A percentile compares a stretch with the other conserved stretches of the same genome.
Conservation (phyloP, 352 stramenopile genomes). For the Phytophthora fragariae region DNA sequence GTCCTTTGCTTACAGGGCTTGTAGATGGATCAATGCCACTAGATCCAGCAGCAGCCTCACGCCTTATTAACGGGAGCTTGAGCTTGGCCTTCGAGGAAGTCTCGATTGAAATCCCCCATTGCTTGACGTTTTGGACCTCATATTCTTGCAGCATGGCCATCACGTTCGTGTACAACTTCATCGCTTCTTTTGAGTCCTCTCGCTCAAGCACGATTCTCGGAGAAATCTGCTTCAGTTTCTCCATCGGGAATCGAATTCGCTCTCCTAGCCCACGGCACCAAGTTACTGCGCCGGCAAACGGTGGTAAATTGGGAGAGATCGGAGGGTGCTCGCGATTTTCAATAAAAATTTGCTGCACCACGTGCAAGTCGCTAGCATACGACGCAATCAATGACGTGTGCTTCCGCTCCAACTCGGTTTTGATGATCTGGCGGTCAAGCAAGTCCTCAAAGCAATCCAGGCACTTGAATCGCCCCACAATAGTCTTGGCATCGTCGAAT, state of each 20-base stretch:
- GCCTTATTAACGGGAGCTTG: slow-evolving; percentile 86
- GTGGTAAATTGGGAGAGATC: slow-evolving; percentile 90
- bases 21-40: slow-evolving; percentile 13
- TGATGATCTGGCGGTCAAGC: slow-evolving; percentile 84
- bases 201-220: slow-evolving; percentile 84
- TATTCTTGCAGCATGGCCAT: slow-evolving; percentile 86
- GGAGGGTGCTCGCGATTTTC: slow-evolving; percentile 87
- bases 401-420: slow-evolving; percentile 91
- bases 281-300: slow-evolving; percentile 90
- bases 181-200: slow-evolving; percentile 90
- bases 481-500: slow-evolving; percentile 93
- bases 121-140: slow-evolving; percentile 83
- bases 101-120: slow-evolving; percentile 84
- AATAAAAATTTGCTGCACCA: slow-evolving; percentile 92
- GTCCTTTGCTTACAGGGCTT: slow-evolving; percentile 5
- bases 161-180: slow-evolving; percentile 92
- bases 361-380: slow-evolving; percentile 83
- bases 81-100: slow-evolving; percentile 86
- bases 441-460: slow-evolving; percentile 93
- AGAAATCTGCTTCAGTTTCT: slow-evolving; percentile 84
- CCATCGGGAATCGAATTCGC: slow-evolving; percentile 91
- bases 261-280: slow-evolving; percentile 91
- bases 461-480: slow-evolving; percentile 89
- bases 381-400: slow-evolving; percentile 81
- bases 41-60: slow-evolving; percentile 42